These are phyloP conservation scores for Yamadazyma triangularis DNA, from an alignment of 1,139 yeast genomes.

Conservation along the genomic window DNA sequence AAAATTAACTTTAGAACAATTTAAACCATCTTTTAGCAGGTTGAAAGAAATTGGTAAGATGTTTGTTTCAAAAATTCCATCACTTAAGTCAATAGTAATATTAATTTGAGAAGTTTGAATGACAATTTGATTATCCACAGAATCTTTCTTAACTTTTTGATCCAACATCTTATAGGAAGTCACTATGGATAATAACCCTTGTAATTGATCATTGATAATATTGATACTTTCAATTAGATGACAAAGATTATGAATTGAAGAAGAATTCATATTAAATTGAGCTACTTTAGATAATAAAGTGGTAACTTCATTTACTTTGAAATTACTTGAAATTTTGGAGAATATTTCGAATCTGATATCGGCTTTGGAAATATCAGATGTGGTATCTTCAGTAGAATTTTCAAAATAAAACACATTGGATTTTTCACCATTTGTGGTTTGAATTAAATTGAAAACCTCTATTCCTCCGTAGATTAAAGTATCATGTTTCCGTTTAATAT, in stretches of 20 bases:
- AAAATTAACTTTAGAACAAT: conserved; percentile 25
- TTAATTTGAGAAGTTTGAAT: conserved; percentile 31
- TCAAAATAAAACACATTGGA: conserved; percentile 18
- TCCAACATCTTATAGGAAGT: conserved; percentile 6
- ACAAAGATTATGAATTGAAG: conserved; percentile 4
- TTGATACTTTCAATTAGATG: conserved; percentile 13
- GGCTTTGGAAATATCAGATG: conserved; percentile 21
- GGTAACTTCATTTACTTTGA: conserved; percentile 30
- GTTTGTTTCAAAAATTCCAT: conserved; percentile 13
- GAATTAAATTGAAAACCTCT: conserved; percentile 23
- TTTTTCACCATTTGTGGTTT: conserved; percentile 13
- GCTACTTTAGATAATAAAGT: conserved; percentile 44
- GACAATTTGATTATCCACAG: conserved; percentile 15
- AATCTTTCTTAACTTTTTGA: background rate
- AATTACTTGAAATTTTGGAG: conserved; percentile 17
- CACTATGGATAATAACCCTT: conserved; percentile 8
- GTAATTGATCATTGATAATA: conserved; percentile 11
- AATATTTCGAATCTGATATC: conserved; percentile 54
- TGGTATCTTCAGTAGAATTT: conserved; percentile 5
- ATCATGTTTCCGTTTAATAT: conserved; percentile 39
- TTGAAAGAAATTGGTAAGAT: conserved; percentile 38
- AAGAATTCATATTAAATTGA: conserved; percentile 24
- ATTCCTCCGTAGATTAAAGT: conserved; percentile 46
- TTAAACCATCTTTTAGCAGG: conserved; percentile 22
- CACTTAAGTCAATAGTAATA: conserved; percentile 7